Base-by-base conservation (phyloP, 805 yeast genomes). In the Wickerhamomyces tratensis region DNA sequence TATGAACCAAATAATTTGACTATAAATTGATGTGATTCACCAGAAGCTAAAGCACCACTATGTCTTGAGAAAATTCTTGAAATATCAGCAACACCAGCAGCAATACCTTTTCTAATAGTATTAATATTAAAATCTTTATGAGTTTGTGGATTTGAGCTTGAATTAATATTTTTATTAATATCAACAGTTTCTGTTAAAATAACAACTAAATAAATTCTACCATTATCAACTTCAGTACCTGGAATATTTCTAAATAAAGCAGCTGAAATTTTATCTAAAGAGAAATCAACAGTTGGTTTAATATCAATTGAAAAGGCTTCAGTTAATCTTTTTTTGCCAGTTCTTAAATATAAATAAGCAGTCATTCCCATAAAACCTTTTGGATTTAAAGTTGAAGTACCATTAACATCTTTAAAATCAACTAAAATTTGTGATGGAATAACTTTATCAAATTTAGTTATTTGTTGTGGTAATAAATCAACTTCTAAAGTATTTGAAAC, bases 41-140 rank as follows among this genome's bases (percentile, higher is more conserved):
- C 80, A 14, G 81, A 61, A 10, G 72, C 65, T 41, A 77, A 63
- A 30, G 79, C 69, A 31, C 83, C 86, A 43, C 74, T 74, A 49
- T 74, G 75, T 45, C 74, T 69, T 7, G 86, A 74, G 54, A 87
- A 84, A 25, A 86, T 74, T 50, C 95, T 73, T 6, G 93, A 77
- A 39, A 87, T 80, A 62, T 87, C 95, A 35, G 86, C 75, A 13
- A 83, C 93, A 59, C 96, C 96, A 5, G 88, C 89, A 35, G 91
- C 93, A 13, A 87, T 76, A 44, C 95, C 95, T 54, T 81, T 79
- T 54, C 85, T 78, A 39, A 82, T 72, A 38, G 65, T 57, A 35
- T 61, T 59, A 20, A 76, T 43, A 2, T 31, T 31, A 12, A 31
- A 13, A 11, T 41, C 39, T 30, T 46, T 27, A 27, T 27, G 30